Base-by-base conservation (phyloP, 345 rosid genomes). In the Toxicodendron radicans region DNA sequence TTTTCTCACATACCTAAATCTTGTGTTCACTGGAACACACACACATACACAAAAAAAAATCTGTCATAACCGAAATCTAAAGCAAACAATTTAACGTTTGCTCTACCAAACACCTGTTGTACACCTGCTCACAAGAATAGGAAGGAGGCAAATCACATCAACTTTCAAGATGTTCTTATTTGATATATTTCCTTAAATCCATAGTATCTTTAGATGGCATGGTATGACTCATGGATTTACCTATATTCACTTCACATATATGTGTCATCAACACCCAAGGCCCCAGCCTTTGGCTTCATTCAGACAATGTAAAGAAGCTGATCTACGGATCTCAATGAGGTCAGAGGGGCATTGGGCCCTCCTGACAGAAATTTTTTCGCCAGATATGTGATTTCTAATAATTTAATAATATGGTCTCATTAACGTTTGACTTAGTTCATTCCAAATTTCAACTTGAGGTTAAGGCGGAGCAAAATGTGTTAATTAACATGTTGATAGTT, bases 11-110 rank as follows among this genome's bases (percentile, higher is more conserved):
- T 71, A 63, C 41, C 64, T 72, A 48, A 86, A 73, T 70, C 85
- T 78, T 89, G 81, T 73, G 72, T 74, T 76, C 76, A 23, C 89
- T 85, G 75, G 13, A 75, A 73, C 46, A 60, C 17, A 82, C 58
- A 49, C 7, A 71, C 41, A 33, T 56, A 14, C 5, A 17, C 61
- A 38, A 9, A 38, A 6, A 38, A 1, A 38, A 38, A 8, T 6
- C 43, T 35, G 73, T 56, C 30, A 41, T 61, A 33, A 59, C 43
- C 38, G 49, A 57, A 51, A 57, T 51, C 58, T 57, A 0, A 65
- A 38, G 58, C 35, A 60, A 51, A 58, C 7, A 18, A 52, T 70
- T 20, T 41, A 66, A 23, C 48, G n/a, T 60, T 61, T 17, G 33
- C n/a, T 72, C 53, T 70, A 38, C 71, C 35, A 76, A 11, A 27